phyloP scores from a whole-genome alignment of 2,329 filamentous ascomycete genomes.

The Magnaporthiopsis rhizophila region DNA sequence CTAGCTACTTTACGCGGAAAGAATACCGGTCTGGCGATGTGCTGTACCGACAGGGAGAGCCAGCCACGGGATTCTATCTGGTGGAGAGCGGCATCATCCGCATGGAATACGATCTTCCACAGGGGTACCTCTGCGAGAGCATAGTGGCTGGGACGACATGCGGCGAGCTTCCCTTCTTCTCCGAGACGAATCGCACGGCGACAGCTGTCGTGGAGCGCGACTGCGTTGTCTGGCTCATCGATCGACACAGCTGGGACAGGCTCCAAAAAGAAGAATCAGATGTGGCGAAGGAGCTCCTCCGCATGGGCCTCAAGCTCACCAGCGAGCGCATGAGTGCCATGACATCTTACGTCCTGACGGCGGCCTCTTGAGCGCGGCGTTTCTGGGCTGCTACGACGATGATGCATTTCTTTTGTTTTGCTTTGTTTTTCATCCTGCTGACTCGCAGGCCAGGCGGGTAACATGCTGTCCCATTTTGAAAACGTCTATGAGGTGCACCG shows the following conservation, averaged over 20 bases:
- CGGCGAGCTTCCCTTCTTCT: constrained; percentile 94
- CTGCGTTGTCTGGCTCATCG: constrained; percentile 76
- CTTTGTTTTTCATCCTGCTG: neutral
- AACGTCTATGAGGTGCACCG: no score
- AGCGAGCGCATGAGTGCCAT: constrained; percentile 78
- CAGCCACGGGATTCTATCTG: constrained; percentile 79
- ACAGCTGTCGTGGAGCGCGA: constrained; percentile 78
- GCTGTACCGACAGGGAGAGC: constrained; percentile 70
- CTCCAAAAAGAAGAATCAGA: constrained; percentile 67
- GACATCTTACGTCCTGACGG: constrained; percentile 46
- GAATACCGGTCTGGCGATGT: constrained; percentile 62
- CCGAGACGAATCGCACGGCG: constrained; percentile 77
- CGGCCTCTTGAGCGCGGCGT: constrained; percentile 30
- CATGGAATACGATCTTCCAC: constrained; percentile 83
- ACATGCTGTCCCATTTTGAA: no score
- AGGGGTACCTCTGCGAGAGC: constrained; percentile 81
- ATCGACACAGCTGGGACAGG: constrained; percentile 59
- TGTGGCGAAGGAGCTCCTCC: constrained; percentile 75
- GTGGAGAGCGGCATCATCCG: constrained; percentile 83
- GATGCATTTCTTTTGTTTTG: neutral
- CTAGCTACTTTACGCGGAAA: constrained; percentile 64
- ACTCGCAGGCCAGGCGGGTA: neutral
- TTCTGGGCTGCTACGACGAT: neutral
- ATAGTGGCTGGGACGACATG: constrained; percentile 93
- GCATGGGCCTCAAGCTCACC: constrained; percentile 85